These are phyloP conservation scores for Dalbergia cochinchinensis DNA, from an alignment of 306 rosid species.

Conservation along the genomic window DNA sequence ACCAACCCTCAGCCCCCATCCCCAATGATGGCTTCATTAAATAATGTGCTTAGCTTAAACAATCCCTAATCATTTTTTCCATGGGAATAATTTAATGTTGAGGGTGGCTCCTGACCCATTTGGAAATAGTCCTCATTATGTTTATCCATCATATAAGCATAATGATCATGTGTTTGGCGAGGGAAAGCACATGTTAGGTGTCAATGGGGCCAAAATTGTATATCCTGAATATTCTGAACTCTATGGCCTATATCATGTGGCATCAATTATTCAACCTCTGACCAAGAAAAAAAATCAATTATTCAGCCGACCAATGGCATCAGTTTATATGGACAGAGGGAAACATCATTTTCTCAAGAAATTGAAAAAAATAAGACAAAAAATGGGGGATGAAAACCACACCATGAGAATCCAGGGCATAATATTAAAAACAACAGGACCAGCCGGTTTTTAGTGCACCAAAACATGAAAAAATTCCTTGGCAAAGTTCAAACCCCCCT, in stretches of 20 bases:
- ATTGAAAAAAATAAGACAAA: too few species aligned
- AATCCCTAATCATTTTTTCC: neutral
- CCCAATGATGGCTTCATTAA: neutral
- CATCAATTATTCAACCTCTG: slow-evolving; percentile 1
- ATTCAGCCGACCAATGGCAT: slow-evolving; percentile 3
- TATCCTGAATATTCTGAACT: neutral
- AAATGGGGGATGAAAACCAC: too few species aligned
- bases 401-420: too few species aligned
- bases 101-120: slow-evolving; percentile 3
- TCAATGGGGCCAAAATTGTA: neutral
- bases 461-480: too few species aligned
- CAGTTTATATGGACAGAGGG: neutral
- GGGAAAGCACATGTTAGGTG: neutral
- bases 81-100: neutral
- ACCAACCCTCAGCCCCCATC: neutral
- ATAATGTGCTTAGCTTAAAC: neutral
- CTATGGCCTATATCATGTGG: neutral
- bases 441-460: too few species aligned
- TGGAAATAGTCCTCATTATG: neutral
- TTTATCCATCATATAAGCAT: neutral
- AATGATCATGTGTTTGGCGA: neutral
- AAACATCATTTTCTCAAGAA: too few species aligned
- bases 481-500: too few species aligned
- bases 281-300: neutral
- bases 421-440: too few species aligned